A percentile compares a stretch with the other conserved stretches of the same genome.
These are phyloP conservation scores for Malus hybrid DNA, from an alignment of 331 rosid genomes.

Conservation along the genomic window DNA sequence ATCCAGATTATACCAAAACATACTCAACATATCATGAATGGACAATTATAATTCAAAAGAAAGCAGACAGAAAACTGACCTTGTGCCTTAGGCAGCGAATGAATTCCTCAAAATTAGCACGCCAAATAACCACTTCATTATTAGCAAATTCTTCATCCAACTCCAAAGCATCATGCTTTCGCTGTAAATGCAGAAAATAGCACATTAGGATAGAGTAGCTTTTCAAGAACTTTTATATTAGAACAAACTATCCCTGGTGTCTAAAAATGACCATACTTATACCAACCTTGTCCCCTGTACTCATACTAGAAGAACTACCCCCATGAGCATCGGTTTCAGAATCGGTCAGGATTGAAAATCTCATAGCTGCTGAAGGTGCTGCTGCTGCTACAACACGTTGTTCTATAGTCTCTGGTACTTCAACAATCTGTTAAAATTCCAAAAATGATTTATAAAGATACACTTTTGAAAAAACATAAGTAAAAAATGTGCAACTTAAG, in stretches of 20 bases:
- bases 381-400: constrained; percentile 59
- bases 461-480: no score
- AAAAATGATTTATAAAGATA: constrained; percentile 2
- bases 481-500: background rate
- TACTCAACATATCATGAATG: background rate
- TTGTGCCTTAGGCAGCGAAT: constrained; percentile 59
- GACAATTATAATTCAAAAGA: constrained; percentile 1
- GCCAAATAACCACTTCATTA: constrained; percentile 47
- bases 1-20: background rate
- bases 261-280: constrained; percentile 16
- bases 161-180: constrained; percentile 31
- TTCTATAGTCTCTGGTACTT: constrained; percentile 45
- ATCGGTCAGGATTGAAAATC: constrained; percentile 47
- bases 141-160: constrained; percentile 27
- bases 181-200: constrained; percentile 15
- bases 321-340: constrained; percentile 16
- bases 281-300: constrained; percentile 48
- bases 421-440: constrained; percentile 30
- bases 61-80: constrained; percentile 37
- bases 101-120: constrained; percentile 93
- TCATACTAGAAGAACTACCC: constrained; percentile 6
- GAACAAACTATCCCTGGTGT: constrained; percentile 10
- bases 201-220: background rate
- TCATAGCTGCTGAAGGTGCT: constrained; percentile 37
- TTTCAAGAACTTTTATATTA: background rate